Evolutionary conservation across 345 rosid species (phyloP), one percentile per base, ranked within the genome.

Genomic region (Combretum micranthum): DNA sequence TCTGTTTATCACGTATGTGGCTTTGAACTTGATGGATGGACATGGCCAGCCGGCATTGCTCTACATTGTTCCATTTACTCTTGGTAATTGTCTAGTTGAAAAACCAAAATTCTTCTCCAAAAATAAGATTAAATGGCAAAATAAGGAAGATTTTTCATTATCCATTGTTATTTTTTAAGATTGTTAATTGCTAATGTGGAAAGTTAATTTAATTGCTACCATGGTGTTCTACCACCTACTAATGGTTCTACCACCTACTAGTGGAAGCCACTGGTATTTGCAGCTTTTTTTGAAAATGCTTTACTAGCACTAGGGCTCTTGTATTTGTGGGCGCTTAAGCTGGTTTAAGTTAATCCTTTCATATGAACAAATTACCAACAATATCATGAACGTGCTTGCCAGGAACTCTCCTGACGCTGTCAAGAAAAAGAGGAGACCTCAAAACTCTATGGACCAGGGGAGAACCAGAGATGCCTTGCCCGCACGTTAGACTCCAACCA

Each of bases 1-100:
- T 73, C 96, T 93, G 56, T 89, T 93, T 47, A 61, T 87, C 60
- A 93, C 99, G 14, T 93, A 93, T 50, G 76, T 93, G 57, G 99
- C 99, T 17, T 65, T 93, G 72, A 89, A 89, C 77, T 66, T 89
- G 84, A 88, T 89, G 99, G 99, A 93, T 39, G 97, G 97, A 60
- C 99, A 85, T 63, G 99, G 99, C 44, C 99, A 89, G 59, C 99
- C 99, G 12, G 99, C 99, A 25, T 64, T 93, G 74, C 97, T 93
- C 53, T 89, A 93, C 74, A 89, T 93, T 2, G 99, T 93, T 55
- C 97, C 99, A 3, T 93, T 93, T 74, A 86, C 87, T 18, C 91
- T 93, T 6, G 97, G 99, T 89, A 80, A 85, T 75, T 58, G 12
- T 15, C 23, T 22, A 9, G 45, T 44, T 19, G 18, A 39, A 42